Base-by-base conservation (phyloP, 371 early-diverging fungal genomes). In the Sporodiniella umbellata region DNA sequence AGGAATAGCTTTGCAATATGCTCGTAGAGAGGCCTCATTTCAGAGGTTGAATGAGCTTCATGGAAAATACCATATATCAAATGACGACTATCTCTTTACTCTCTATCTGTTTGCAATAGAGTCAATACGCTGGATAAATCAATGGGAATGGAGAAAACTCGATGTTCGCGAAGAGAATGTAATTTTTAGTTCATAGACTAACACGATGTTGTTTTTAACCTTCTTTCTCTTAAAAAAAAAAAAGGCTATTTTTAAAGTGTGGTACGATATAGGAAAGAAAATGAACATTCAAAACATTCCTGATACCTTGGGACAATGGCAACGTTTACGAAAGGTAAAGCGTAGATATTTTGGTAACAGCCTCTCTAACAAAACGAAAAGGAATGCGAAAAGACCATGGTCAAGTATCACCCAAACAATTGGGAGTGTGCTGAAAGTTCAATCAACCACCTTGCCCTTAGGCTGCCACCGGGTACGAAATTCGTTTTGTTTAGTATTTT, bases 271-370 rank as follows among this genome's bases (percentile, higher is more conserved):
- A 44, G 77, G 77, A 0, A 42, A 40, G 8, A 44, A 58, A 11
- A 74, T 80, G 77, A 60, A 67, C 4, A 79, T 83, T 24, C 58
- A 75, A 47, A 64, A 73, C 56, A 80, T 83, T 30, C 83, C 80
- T 1, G 54, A 57, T 8, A 66, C 76, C 7, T n/a, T 60, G 3
- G 67, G 72, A 18, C 73, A 63, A 15, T 54, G 80, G 39, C 35
- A 22, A 3, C 47, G 45, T 8, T 70, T 75, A 43, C 51, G 65
- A 33, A 60, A 74, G 56, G 59, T 60, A 51, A 31, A 12, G 22
- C 12, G 3, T 7, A 14, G 22, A 35, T 28, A n/a, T 10, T 21
- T 23, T 11, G 18, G n/a, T n/a, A n/a, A n/a, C n/a, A n/a, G n/a
- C n/a, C n/a, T n/a, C n/a, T n/a, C n/a, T n/a, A n/a, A n/a, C n/a